Evolutionary conservation across 1,284 basidiomycete genomes (phyloP), one percentile per base, ranked within the genome.

Genomic region (Melampsora medusae): DNA sequence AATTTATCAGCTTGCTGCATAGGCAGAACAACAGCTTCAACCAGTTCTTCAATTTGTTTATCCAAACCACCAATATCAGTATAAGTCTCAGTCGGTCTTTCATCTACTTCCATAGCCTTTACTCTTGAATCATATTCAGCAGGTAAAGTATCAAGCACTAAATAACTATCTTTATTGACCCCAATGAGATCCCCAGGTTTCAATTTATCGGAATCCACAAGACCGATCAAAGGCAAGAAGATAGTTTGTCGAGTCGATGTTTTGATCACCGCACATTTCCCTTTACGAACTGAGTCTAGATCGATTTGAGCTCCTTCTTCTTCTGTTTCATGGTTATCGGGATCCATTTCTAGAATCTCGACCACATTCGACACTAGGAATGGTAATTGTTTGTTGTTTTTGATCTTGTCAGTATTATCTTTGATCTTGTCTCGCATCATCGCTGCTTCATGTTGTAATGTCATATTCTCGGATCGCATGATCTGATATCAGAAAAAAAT

Each of bases 141-240:
- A 6, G 90, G 90, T 2, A 92, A 85, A 67, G 89, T 96, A 84
- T 99, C 96, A 38, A 99, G 88, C 61, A 99, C 89, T 78, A 99
- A 89, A 82, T 99, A 99, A n/a, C 93, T 97, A 84, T 99, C 96
- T 84, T 99, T 99, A 86, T 99, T 99, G 69, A 99, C 96, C 79
- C 96, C 96, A 80, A 99, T 97, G 75, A 99, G 87, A 85, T 98
- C 97, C 61, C 91, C 88, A 2, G 96, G 96, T 81, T 87, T 89
- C 77, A 99, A 89, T 80, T 92, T 86, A 76, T 96, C 91, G 46
- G 94, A 88, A 22, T 94, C 92, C 38, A 99, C 96, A 77, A 99
- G 91, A 78, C 96, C 97, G 79, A 99, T 96, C 81, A 99, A 89
- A 9, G 97, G 96, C 25, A 99, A 88, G 86, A 99, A 99, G 70